A percentile compares a stretch with the other conserved stretches of the same genome.
Evolutionary conservation across 208 protist genomes (phyloP).

Genomic region (Endotrypanum monterogeii): DNA sequence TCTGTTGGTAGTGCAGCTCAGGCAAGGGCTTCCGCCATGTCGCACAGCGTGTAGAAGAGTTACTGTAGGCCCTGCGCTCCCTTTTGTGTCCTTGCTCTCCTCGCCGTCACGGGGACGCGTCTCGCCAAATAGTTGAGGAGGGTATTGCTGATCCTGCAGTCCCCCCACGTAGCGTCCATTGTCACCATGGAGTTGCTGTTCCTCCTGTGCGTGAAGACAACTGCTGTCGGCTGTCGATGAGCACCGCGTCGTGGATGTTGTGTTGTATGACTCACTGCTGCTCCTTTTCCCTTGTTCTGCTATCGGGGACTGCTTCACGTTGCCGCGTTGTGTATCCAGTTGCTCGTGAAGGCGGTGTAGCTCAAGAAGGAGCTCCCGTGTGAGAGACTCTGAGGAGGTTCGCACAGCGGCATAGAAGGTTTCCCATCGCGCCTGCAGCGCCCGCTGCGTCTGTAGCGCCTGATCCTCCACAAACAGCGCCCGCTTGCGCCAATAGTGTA

Average conservation of each 20-base stretch:
- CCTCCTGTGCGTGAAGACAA: not conserved
- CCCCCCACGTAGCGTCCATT: not conserved
- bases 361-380: constrained; percentile 16
- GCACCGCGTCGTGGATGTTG: not conserved
- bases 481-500: constrained; percentile 31
- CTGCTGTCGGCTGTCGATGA: not conserved
- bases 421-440: constrained; percentile 14
- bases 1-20: not conserved
- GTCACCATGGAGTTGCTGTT: not conserved
- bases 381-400: constrained; percentile 14
- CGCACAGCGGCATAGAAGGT: constrained; percentile 23
- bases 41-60: not conserved
- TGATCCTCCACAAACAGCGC: constrained; percentile 19
- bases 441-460: constrained; percentile 8
- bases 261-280: not conserved
- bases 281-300: not conserved
- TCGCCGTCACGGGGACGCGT: not conserved
- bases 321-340: not conserved
- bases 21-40: not conserved
- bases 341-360: constrained; percentile 11
- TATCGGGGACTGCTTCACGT: not conserved
- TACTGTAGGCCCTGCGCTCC: not conserved
- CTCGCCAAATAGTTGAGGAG: not conserved
- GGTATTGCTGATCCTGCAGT: not conserved
- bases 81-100: not conserved